Evolutionary conservation across 2,329 filamentous ascomycete genomes (phyloP).

Genomic region (Aureobasidium sp.): DNA sequence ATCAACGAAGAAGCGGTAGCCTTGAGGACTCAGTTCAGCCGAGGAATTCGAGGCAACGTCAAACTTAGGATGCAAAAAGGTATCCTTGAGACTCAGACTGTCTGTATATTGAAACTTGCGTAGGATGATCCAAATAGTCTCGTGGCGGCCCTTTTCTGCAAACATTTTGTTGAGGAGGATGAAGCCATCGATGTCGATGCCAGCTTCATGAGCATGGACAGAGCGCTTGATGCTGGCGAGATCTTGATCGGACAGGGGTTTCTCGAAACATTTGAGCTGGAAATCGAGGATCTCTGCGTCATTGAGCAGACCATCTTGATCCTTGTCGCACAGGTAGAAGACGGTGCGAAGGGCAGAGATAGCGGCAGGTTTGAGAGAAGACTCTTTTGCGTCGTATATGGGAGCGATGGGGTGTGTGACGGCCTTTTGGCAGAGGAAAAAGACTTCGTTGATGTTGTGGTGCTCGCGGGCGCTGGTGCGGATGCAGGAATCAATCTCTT

Average conservation of each 20-base stretch:
- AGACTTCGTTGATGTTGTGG: conserved; percentile 86
- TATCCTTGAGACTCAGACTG: conserved; percentile 83
- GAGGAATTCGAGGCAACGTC: conserved; percentile 90
- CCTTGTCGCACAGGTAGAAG: conserved; percentile 93
- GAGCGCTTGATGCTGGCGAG: conserved; percentile 85
- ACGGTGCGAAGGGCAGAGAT: conserved; percentile 79
- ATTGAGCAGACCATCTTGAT: conserved; percentile 87
- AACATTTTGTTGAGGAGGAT: conserved; percentile 90
- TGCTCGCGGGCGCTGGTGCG: conserved; percentile 86
- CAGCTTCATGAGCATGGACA: conserved; percentile 47
- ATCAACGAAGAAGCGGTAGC: conserved; percentile 96
- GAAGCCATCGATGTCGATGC: conserved; percentile 77
- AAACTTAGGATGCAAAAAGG: conserved; percentile 84
- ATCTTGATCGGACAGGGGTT: conserved; percentile 71
- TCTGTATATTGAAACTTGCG: conserved; percentile 95
- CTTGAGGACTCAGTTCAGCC: conserved; percentile 84
- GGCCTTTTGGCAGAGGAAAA: conserved; percentile 96
- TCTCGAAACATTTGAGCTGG: conserved; percentile 85
- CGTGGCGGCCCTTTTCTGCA: conserved; percentile 92
- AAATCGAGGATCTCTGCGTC: conserved; percentile 88
- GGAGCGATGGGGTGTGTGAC: conserved; percentile 96
- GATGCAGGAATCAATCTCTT: conserved; percentile 97
- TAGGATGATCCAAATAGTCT: conserved; percentile 97
- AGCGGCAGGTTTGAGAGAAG: conserved; percentile 75
- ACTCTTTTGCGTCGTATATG: conserved; percentile 92